Evolutionary conservation across 2,329 filamentous ascomycete species (phyloP).

Genomic region (Xylaria multiplex): DNA sequence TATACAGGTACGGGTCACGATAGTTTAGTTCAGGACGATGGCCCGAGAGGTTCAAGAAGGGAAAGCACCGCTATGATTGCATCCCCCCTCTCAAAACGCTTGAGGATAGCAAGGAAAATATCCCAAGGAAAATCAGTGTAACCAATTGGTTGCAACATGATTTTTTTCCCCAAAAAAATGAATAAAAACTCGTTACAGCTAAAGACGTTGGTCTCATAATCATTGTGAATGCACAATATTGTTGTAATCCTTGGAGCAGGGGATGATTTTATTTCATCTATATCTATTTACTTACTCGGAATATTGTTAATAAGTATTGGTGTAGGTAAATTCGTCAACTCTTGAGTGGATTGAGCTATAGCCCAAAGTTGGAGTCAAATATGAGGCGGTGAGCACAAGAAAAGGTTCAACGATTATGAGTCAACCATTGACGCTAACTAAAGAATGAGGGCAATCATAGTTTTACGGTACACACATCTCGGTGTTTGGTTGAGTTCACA

Average conservation of each 20-base stretch:
- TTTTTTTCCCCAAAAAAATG: not conserved
- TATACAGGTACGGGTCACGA: constrained; percentile 42
- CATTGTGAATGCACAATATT: not conserved
- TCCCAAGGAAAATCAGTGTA: constrained; percentile 38
- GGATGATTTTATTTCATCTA: too few relatives aligned
- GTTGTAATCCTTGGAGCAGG: not conserved
- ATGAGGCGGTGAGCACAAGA: constrained; percentile 15
- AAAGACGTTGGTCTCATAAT: not conserved
- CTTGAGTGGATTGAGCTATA: not conserved
- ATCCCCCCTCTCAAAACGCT: constrained; percentile 42
- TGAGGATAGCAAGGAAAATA: constrained; percentile 38
- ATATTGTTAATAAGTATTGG: not conserved
- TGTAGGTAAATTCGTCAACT: constrained; percentile 14
- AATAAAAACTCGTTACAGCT: constrained; percentile 23
- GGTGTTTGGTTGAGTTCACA: not conserved
- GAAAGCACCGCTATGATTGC: constrained; percentile 47
- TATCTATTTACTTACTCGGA: not conserved
- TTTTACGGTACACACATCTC: constrained; percentile 19
- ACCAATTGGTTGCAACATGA: constrained; percentile 35
- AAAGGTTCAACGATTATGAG: not conserved
- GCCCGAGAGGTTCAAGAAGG: constrained; percentile 37
- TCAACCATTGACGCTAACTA: constrained; percentile 10
- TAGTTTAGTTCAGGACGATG: constrained; percentile 21
- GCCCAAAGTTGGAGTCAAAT: not conserved
- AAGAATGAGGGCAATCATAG: not conserved